phyloP scores from a whole-genome alignment of 1,139 yeast species.

The Wickerhamomyces sp. region DNA sequence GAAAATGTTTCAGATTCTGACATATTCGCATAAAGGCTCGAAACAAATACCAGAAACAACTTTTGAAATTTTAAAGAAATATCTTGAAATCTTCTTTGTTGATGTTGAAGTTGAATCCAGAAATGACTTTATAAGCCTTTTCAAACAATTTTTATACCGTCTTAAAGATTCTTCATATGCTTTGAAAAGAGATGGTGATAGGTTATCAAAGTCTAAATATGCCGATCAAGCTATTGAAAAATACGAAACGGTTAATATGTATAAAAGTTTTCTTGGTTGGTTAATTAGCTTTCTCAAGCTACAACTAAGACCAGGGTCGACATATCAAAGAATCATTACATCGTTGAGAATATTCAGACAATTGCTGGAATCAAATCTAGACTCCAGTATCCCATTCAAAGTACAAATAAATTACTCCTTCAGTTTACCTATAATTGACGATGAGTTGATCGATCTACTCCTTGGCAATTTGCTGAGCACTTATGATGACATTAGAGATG shows the following conservation, averaged over 20 bases:
- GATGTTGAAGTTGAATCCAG: conserved; percentile 68
- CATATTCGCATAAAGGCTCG: conserved; percentile 60
- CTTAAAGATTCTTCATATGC: conserved; percentile 65
- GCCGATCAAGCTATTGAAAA: conserved; percentile 31
- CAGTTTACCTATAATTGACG: conserved; percentile 38
- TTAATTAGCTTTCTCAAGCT: conserved; percentile 36
- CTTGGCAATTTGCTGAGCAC: conserved; percentile 62
- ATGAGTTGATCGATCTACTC: conserved; percentile 39
- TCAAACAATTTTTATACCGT: conserved; percentile 59
- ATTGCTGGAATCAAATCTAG: conserved; percentile 51
- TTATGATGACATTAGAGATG: conserved; percentile 68
- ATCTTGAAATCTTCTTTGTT: conserved; percentile 47
- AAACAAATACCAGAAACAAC: conserved; percentile 44
- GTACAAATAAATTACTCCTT: conserved; percentile 43
- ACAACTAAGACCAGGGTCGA: conserved; percentile 59
- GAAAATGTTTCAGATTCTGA: conserved; percentile 54
- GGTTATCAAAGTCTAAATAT: conserved; percentile 33
- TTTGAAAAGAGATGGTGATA: conserved; percentile 42
- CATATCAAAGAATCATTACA: conserved; percentile 57
- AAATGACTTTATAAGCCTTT: conserved; percentile 54
- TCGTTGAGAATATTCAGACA: conserved; percentile 46
- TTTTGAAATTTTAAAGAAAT: conserved; percentile 38
- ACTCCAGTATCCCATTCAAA: conserved; percentile 34
- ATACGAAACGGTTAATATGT: conserved; percentile 26
- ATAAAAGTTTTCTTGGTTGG: conserved; percentile 39